phyloP scores from a whole-genome alignment of 2,329 filamentous ascomycete species.

The Colletotrichum limetticola region DNA sequence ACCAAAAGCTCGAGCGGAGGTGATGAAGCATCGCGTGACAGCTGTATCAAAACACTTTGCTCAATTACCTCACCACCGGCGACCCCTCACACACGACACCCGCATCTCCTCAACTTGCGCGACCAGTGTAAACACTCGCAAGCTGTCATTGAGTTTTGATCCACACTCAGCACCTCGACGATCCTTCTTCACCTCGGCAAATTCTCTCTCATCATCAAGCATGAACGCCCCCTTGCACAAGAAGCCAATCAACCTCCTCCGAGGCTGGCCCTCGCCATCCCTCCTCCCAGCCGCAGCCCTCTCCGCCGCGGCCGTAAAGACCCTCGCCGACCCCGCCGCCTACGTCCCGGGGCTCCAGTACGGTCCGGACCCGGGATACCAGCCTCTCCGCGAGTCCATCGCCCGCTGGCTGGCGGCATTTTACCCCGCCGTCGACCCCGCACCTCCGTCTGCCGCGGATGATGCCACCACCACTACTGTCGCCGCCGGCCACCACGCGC shows the following conservation, averaged over 20 bases:
- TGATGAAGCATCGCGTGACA: conserved; percentile 20
- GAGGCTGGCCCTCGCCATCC: conserved; percentile 72
- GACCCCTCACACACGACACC: conserved; percentile 8
- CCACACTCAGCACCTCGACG: background rate
- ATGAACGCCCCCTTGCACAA: conserved; percentile 38
- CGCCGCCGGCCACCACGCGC: conserved; percentile 27
- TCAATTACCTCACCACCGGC: conserved; percentile 7
- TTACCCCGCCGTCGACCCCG: conserved; percentile 55
- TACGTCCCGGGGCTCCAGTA: conserved; percentile 78
- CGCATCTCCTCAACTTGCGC: background rate
- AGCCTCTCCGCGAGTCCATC: conserved; percentile 74
- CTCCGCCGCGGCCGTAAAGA: conserved; percentile 66
- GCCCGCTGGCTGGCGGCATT: conserved; percentile 76
- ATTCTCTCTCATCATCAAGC: background rate
- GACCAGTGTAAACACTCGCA: background rate
- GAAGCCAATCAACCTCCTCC: conserved; percentile 70
- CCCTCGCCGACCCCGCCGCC: conserved; percentile 69
- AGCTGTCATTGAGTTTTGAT: too few species aligned
- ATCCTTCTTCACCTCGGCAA: background rate
- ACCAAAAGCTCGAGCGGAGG: background rate
- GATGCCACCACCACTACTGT: background rate
- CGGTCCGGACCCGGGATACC: conserved; percentile 80
- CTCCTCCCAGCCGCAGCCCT: conserved; percentile 76
- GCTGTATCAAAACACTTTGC: background rate
- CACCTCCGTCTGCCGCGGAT: background rate